phyloP scores from a whole-genome alignment of 2,329 filamentous ascomycete species.

The Ceratocystis papillata region DNA sequence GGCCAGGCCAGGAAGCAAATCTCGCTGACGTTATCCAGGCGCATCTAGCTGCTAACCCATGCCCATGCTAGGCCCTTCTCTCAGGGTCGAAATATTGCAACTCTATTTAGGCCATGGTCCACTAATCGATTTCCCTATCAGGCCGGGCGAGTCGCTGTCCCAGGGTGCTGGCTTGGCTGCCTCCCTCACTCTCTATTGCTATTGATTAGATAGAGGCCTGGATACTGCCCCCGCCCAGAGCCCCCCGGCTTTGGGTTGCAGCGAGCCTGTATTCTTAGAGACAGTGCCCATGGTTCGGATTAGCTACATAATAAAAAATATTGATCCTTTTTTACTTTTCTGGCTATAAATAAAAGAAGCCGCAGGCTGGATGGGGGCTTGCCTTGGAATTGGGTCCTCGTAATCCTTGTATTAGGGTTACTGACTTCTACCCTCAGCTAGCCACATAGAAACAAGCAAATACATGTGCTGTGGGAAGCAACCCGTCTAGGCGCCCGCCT shows the following conservation, averaged over 20 bases:
- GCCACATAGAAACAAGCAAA: no score
- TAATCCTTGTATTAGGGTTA: no score
- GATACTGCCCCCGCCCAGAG: neutral
- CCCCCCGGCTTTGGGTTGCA: neutral
- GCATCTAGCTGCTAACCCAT: neutral
- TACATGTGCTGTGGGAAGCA: no score
- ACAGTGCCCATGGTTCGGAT: neutral
- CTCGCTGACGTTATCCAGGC: neutral
- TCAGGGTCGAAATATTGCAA: neutral
- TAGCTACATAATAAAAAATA: neutral
- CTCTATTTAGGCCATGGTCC: neutral
- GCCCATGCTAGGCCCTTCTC: neutral
- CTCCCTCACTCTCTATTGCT: neutral
- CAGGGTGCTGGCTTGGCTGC: neutral
- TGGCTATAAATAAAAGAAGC: no score
- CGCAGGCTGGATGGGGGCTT: no score
- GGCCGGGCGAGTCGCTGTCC: neutral
- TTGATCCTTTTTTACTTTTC: no score
- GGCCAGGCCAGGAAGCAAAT: neutral
- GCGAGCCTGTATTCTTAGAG: neutral
- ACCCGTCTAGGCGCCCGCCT: no score
- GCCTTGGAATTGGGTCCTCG: no score
- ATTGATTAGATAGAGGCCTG: neutral
- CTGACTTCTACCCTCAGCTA: no score
- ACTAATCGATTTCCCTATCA: neutral